phyloP scores from a whole-genome alignment of 805 yeast genomes.

The Saccharomyces kudriavzevii region DNA sequence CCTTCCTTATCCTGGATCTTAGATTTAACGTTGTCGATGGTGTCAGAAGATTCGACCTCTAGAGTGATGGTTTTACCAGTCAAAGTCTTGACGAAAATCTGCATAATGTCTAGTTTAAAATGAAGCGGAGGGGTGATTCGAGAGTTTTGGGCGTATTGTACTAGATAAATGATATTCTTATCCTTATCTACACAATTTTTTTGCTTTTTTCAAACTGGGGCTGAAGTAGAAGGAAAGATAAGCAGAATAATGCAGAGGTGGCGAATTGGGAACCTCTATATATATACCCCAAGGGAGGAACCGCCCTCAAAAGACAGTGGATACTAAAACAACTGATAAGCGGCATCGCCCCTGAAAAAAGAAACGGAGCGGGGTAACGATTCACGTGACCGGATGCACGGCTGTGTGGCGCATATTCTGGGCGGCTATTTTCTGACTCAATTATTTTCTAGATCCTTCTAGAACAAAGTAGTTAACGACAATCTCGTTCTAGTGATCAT shows the following conservation, averaged over 20 bases:
- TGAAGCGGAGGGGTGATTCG: background rate
- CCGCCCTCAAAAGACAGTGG: background rate
- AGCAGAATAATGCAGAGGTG: background rate
- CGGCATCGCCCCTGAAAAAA: background rate
- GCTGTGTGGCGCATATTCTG: background rate
- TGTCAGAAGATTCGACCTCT: conserved; percentile 80
- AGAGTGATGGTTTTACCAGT: conserved; percentile 82
- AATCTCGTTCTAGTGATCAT: no score
- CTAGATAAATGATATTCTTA: background rate
- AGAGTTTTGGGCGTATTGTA: background rate
- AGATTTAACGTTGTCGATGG: conserved; percentile 84
- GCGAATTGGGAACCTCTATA: background rate
- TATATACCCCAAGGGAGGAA: background rate
- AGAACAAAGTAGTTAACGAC: background rate
- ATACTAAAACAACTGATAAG: background rate
- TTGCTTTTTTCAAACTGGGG: background rate
- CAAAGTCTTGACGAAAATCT: conserved; percentile 76
- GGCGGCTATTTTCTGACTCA: background rate
- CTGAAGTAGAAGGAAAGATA: background rate
- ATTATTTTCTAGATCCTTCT: background rate
- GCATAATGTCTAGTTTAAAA: conserved; percentile 46
- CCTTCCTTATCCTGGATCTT: conserved; percentile 93
- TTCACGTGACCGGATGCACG: background rate
- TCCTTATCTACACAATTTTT: background rate
- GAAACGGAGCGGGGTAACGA: background rate